Base-by-base conservation (phyloP, 208 protist genomes). In the Naegleria gruberi region DNA sequence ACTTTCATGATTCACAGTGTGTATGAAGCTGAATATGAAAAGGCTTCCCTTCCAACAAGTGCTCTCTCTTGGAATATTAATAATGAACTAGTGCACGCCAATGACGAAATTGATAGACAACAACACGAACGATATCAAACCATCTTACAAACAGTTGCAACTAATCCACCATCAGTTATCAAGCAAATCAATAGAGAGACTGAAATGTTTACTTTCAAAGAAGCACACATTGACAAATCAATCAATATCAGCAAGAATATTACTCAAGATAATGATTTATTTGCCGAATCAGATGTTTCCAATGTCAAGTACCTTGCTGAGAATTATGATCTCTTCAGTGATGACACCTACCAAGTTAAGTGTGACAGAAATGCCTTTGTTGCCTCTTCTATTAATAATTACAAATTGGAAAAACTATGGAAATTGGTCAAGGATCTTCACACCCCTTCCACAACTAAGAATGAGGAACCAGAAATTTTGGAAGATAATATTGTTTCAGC, bases 91-190 rank as follows among this genome's bases (percentile, higher is more conserved):
- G 45, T 42, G 0, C 15, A 19, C 23, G 41, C 37, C 2, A 34
- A n/a, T 37, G 42, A 47, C 6, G 82, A 86, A 6, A 84, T 84
- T 84, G 81, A 86, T 47, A 46, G 82, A 37, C 4, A 34, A 86
- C 81, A 84, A 45, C 81, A 84, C 1, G 17, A 84, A 84, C 34
- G 81, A 84, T 45, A 84, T 45, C 12, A 84, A 84, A 45, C 81
- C 30, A 41, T 45, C 15, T 37, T 45, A 44, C 12, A 84, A 43
- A 46, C 81, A 44, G 41, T 84, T 6, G 34, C 42, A 44, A 44
- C 17, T 19, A 84, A 45, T 45, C 81, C 81, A 45, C 41, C 42
- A 45, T 45, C 34, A 44, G 81, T 84, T 6, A 84, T 40, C 30
- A 84, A 84, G n/a, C 81, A 84, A 84, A 26, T 45, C 17, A 84